Percentiles rank a stretch among this genome's conserved stretches.
phyloP scores from a whole-genome alignment of 2,329 filamentous ascomycete genomes.

The Magnaporthales sp. region DNA sequence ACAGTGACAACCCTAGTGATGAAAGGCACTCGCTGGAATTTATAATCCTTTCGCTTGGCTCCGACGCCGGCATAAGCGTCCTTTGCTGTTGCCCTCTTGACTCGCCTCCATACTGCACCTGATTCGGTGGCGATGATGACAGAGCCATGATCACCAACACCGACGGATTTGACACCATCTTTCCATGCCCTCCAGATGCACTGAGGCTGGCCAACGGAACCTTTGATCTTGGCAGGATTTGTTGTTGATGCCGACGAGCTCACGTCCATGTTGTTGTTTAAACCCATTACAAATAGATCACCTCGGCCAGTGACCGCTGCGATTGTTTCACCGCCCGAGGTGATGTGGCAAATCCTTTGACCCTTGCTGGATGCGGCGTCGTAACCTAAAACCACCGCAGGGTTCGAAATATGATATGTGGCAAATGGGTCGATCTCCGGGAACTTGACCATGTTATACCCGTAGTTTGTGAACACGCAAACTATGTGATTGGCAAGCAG shows the following conservation, averaged over 20 bases:
- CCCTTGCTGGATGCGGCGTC: constrained; percentile 46
- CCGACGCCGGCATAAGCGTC: constrained; percentile 41
- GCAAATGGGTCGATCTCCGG: constrained; percentile 59
- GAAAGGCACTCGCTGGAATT: constrained; percentile 84
- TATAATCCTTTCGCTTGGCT: constrained; percentile 76
- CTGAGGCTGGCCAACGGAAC: constrained; percentile 67
- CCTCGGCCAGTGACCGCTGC: constrained; percentile 78
- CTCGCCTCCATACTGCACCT: constrained; percentile 85
- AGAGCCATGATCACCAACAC: constrained; percentile 84
- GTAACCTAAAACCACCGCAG: constrained; percentile 56
- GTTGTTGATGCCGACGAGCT: constrained; percentile 66
- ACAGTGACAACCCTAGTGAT: constrained; percentile 80
- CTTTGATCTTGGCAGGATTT: constrained; percentile 83
- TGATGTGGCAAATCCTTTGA: constrained; percentile 59
- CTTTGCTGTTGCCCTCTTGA: constrained; percentile 75
- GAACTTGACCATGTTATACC: constrained; percentile 85
- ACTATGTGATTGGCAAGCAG: constrained; percentile 82
- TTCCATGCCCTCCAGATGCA: constrained; percentile 87
- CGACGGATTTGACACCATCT: constrained; percentile 77
- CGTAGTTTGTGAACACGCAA: constrained; percentile 91
- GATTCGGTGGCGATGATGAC: constrained; percentile 90
- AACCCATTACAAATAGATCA: constrained; percentile 77
- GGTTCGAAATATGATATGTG: constrained; percentile 56
- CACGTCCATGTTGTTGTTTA: constrained; percentile 59
- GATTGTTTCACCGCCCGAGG: constrained; percentile 83